Percentiles rank a stretch among this genome's conserved stretches.
Conservation (phyloP, 192 early-diverging fungal genomes). For the Piromyces finnis region DNA sequence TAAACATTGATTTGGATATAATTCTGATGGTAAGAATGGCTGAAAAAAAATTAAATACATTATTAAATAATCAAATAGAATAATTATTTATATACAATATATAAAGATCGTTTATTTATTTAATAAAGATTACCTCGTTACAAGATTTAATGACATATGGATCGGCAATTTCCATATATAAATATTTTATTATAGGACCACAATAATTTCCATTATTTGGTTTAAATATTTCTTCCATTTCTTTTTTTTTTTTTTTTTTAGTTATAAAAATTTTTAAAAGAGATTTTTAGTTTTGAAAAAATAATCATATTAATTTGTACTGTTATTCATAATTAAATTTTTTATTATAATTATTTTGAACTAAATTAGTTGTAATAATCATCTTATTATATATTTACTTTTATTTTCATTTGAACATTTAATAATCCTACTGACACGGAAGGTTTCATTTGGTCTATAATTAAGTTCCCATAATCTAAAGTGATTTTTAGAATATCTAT, state of each 20-base stretch:
- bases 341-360: too few species aligned
- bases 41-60: not conserved
- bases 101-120: too few species aligned
- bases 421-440: not conserved
- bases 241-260: too few species aligned
- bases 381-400: too few species aligned
- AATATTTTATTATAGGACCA: not conserved
- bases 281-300: too few species aligned
- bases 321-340: too few species aligned
- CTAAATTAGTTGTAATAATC: conserved; percentile 14
- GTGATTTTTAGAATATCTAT: not conserved
- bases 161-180: not conserved
- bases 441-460: not conserved
- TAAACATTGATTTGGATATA: not conserved
- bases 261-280: not conserved
- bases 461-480: not conserved
- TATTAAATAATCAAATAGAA: too few species aligned
- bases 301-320: too few species aligned
- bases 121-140: not conserved
- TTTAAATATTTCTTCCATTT: not conserved
- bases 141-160: not conserved
- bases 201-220: not conserved
- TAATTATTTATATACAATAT: too few species aligned
- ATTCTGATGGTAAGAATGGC: not conserved
- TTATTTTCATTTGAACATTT: not conserved